phyloP scores from a whole-genome alignment of 306 rosid genomes.

The Crataegus laevigata region DNA sequence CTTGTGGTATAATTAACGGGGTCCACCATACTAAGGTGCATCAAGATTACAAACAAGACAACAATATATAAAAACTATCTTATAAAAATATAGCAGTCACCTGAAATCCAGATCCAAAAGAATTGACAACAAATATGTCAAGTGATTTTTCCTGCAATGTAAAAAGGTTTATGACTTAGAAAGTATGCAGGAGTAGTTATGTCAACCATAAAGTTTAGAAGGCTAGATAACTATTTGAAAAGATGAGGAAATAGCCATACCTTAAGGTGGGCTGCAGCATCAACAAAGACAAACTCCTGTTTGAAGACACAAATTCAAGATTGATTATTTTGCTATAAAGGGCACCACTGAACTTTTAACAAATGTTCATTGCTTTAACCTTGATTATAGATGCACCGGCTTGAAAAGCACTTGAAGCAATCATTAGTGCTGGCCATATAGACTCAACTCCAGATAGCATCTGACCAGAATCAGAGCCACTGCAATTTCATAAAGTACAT shows the following conservation, averaged over 20 bases:
- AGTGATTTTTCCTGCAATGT: conserved; percentile 69
- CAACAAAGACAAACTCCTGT: conserved; percentile 70
- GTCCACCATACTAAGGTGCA: not conserved
- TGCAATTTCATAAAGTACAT: conserved; percentile 29
- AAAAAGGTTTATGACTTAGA: conserved; percentile 15
- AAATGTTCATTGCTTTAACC: conserved; percentile 33
- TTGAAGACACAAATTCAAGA: conserved; percentile 13
- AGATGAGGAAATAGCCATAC: conserved; percentile 25
- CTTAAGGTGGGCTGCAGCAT: conserved; percentile 50
- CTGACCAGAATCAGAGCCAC: conserved; percentile 75
- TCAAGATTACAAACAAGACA: not conserved
- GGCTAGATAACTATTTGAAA: conserved; percentile 1
- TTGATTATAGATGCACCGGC: conserved; percentile 89
- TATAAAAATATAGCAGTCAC: conserved; percentile 29
- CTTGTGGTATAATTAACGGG: not conserved
- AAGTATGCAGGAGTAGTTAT: not conserved
- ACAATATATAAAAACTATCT: not conserved
- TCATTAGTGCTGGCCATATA: conserved; percentile 77
- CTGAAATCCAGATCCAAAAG: conserved; percentile 91
- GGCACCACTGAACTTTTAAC: conserved; percentile 13
- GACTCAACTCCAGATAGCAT: conserved; percentile 72
- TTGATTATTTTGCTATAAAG: conserved; percentile 17
- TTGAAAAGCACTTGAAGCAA: conserved; percentile 77
- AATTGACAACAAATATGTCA: conserved; percentile 95
- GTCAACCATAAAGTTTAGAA: conserved; percentile 12